Evolutionary conservation across 352 stramenopile species (phyloP), one percentile per base, ranked within the genome.

Genomic region (Phytophthora ramorum): DNA sequence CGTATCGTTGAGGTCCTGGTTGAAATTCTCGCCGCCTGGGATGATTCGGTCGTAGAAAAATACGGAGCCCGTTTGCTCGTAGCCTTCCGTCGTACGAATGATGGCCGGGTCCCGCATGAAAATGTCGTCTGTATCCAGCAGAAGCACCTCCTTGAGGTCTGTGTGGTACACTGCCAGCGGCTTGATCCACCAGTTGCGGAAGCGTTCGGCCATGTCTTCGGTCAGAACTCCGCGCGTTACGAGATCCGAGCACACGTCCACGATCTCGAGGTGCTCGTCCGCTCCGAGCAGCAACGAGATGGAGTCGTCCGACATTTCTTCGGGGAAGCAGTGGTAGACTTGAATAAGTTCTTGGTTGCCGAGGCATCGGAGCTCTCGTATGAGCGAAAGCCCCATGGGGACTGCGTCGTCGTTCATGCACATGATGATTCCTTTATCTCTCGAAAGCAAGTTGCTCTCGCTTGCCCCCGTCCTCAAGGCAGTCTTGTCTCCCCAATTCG

Each of bases 61-160:
- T 4, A 73, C 67, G 26, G 80, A 85, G 12, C 78, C 78, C 17
- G 53, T 81, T 14, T 38, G 19, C 17, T 66, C 12, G 65, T 90
- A 90, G 24, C 58, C 71, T 1, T 57, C 47, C 10, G 58, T 73
- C 12, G 55, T 35, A 13, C 72, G 75, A 17, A 89, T n/a, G 4
- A 65, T 22, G 10, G 79, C 69, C 2, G 76, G 75, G 35, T 89
- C 64, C 1, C 35, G 54, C 49, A 82, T 47, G 10, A 82, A 57
- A 10, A 57, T 37, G 13, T 57, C 50, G 34, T 57, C 50, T 13
- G 45, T n/a, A 28, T 57, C 50, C 20, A 57, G 7, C 2, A 57
- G 34, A 4, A 57, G 14, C 19, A 57, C 50, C 50, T 57, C 50
- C 17, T 32, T 57, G 34, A 57, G 44, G 37, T 57, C 12, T 7